A percentile compares a stretch with the other conserved stretches of the same genome.
phyloP scores from a whole-genome alignment of 1,284 basidiomycete genomes.

The Ganoderma lingzhi region DNA sequence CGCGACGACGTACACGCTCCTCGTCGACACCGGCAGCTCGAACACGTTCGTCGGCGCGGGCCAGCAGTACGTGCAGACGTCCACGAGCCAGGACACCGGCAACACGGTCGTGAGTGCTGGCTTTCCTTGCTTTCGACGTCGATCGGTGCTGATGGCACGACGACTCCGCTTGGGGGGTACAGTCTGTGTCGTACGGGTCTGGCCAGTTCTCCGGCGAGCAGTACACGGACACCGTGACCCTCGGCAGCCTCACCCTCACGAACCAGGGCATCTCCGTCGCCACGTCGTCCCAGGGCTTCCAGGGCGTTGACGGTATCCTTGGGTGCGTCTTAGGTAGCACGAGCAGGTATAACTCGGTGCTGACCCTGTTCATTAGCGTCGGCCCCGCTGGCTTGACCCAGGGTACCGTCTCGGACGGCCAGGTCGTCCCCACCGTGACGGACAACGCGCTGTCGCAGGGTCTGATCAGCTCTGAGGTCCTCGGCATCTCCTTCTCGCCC shows the following conservation, averaged over 20 bases:
- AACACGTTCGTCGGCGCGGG: constrained; percentile 68
- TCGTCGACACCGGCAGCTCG: constrained; percentile 42
- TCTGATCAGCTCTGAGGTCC: constrained; percentile 18
- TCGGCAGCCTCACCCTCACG: constrained; percentile 41
- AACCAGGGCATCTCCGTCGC: constrained; percentile 62
- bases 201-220: constrained; percentile 33
- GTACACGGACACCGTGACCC: constrained; percentile 52
- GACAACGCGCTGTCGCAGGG: constrained; percentile 53
- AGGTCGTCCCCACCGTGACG: constrained; percentile 37
- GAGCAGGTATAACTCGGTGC: not conserved
- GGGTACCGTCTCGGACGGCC: constrained; percentile 15
- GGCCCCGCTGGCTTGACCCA: constrained; percentile 56
- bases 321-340: not conserved
- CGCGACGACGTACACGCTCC: constrained; percentile 30
- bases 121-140: not conserved
- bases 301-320: not conserved
- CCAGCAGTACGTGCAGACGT: constrained; percentile 50
- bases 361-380: constrained; percentile 33
- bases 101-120: constrained; percentile 14
- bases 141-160: not conserved
- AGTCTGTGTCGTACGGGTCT: constrained; percentile 53
- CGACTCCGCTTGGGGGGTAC: not conserved
- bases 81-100: constrained; percentile 42
- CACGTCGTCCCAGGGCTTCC: constrained; percentile 42
- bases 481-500: constrained; percentile 18